Base-by-base conservation (phyloP, 2,329 filamentous ascomycete genomes). In the Aspergillus clavatus region DNA sequence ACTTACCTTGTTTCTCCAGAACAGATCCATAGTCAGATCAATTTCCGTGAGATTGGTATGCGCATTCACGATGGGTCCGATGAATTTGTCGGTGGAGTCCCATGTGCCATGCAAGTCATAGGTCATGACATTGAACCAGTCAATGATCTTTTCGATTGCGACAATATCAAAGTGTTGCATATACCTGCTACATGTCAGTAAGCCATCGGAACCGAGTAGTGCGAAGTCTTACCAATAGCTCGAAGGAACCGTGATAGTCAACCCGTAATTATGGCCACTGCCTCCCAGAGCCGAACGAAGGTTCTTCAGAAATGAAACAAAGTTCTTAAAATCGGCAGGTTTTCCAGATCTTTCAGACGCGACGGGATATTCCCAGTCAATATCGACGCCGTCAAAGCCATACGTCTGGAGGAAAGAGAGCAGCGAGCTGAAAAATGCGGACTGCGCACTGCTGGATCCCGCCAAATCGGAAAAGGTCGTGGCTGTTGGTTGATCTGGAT, bases 11-110 rank as follows among this genome's bases (percentile, higher is more conserved):
- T 64, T 68, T 41, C 63, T 71, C 71, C 70, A 76, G 0, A 78
- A 46, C 0, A 70, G 68, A 0, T 65, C 29, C 0, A 69, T 59
- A 2, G 63, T 56, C 3, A 61, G 61, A 1, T 50, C 43, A n/a
- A 76, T 73, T 31, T 76, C 72, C 0, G 55, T 54, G 1, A 77
- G 62, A 35, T 74, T 63, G 1, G 72, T 65, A 19, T 77, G 72
- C 0, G 65, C 58, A 0, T 60, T 60, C 1, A 75, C 55, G 4
- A 59, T 42, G 1, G 57, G 42, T 0, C 67, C 66, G 0, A 71
- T 39, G 1, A 53, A 56, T 1, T 62, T 47, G 14, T 45, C 40
- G 5, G 29, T 33, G n/a, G 8, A 16, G 16, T 40, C 35, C 42
- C 43, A 44, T 7, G 10, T 31, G 4, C 55, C 52, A 36, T 55